phyloP scores from a whole-genome alignment of 768 basidiomycete species.

The Tylopilus intermedius region DNA sequence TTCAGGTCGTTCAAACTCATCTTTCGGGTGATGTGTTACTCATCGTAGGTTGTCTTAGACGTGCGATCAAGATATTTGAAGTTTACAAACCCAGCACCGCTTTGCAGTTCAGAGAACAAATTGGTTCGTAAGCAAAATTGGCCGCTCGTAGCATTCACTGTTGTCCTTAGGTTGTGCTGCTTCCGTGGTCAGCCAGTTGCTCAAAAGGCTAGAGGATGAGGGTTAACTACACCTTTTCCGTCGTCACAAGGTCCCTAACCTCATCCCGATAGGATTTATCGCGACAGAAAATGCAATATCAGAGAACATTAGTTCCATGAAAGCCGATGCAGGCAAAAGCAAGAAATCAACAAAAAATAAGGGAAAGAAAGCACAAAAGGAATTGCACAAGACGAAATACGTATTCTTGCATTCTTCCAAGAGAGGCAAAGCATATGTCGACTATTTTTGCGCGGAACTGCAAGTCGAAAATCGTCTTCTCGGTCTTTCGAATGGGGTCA shows the following conservation, averaged over 20 bases:
- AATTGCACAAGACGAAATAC: slow-evolving; percentile 53
- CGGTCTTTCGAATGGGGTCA: slow-evolving; percentile 54
- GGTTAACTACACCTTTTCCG: slow-evolving; percentile 35
- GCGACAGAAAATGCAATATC: slow-evolving; percentile 42
- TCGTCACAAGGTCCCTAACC: slow-evolving; percentile 6
- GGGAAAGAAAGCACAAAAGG: slow-evolving; percentile 41
- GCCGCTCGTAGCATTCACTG: slow-evolving; percentile 5
- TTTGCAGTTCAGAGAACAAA: slow-evolving; percentile 53
- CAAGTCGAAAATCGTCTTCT: slow-evolving; percentile 57
- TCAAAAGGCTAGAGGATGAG: slow-evolving; percentile 67
- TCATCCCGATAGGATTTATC: slow-evolving; percentile 50
- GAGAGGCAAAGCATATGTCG: slow-evolving; percentile 44
- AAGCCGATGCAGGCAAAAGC: slow-evolving; percentile 34
- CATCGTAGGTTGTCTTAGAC: slow-evolving; percentile 33
- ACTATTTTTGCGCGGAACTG: slow-evolving; percentile 65
- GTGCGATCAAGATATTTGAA: slow-evolving; percentile 69
- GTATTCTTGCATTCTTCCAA: slow-evolving; percentile 49
- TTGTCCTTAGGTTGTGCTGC: slow-evolving; percentile 45
- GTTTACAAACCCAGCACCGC: slow-evolving; percentile 38
- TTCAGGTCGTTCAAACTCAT: slow-evolving; percentile 48
- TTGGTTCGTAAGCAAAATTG: slow-evolving; percentile 41
- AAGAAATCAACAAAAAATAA: slow-evolving; percentile 42
- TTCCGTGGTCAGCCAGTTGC: slow-evolving; percentile 53
- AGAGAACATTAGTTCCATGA: slow-evolving; percentile 46
- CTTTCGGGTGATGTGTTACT: background rate